These are phyloP conservation scores for Ophiostoma angusticollis DNA, from an alignment of 2,329 filamentous ascomycete species.

Conservation along the genomic window DNA sequence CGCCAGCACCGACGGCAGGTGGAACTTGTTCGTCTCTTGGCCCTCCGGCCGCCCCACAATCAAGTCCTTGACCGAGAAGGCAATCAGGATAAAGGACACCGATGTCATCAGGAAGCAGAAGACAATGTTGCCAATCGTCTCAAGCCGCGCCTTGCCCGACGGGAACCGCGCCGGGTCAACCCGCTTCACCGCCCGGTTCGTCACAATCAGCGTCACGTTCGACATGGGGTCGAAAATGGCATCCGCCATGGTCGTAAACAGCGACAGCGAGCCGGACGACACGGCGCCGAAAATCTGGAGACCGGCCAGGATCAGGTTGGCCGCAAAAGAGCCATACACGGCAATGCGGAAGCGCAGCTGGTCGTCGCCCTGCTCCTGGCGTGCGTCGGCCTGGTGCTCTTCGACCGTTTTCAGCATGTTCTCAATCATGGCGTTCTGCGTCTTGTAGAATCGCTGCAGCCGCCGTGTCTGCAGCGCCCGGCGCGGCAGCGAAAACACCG, in stretches of 20 bases:
- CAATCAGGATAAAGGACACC: slow-evolving; percentile 84
- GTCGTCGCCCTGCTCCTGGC: slow-evolving; percentile 67
- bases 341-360: slow-evolving; percentile 62
- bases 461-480: slow-evolving; percentile 20
- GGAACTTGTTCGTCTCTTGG: slow-evolving; percentile 50
- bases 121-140: slow-evolving; percentile 89
- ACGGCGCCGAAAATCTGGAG: slow-evolving; percentile 85
- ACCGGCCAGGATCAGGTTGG: slow-evolving; percentile 65
- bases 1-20: slow-evolving; percentile 72
- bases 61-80: slow-evolving; percentile 68
- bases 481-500: slow-evolving; percentile 21
- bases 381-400: slow-evolving; percentile 72
- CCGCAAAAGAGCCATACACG: slow-evolving; percentile 56
- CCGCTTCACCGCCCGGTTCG: slow-evolving; percentile 73
- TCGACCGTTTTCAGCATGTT: slow-evolving; percentile 84
- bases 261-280: slow-evolving; percentile 76
- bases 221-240: slow-evolving; percentile 85
- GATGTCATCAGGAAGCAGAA: slow-evolving; percentile 95
- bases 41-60: slow-evolving; percentile 27
- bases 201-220: slow-evolving; percentile 76
- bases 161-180: slow-evolving; percentile 82
- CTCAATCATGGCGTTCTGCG: slow-evolving; percentile 88
- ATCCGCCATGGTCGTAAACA: slow-evolving; percentile 97
- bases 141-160: slow-evolving; percentile 83
- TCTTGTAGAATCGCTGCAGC: slow-evolving; percentile 75